Evolutionary conservation across 1,284 basidiomycete species (phyloP).

Genomic region (Pseudozyma sp.): DNA sequence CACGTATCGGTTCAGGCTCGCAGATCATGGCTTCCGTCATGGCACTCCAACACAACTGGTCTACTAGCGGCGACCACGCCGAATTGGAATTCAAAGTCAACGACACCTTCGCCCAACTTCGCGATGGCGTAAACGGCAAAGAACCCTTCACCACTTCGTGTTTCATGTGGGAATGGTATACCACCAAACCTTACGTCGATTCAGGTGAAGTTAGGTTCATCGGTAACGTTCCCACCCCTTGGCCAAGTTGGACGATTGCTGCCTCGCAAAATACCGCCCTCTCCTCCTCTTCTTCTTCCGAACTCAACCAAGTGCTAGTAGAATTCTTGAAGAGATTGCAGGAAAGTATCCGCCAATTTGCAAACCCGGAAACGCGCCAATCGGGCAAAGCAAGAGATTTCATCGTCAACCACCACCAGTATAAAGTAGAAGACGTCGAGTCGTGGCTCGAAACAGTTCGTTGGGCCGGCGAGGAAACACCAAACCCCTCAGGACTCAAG

Average conservation of each 20-base stretch:
- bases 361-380: conserved; percentile 42
- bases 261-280: conserved; percentile 49
- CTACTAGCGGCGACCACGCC: conserved; percentile 18
- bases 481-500: conserved; percentile 25
- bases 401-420: conserved; percentile 53
- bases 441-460: conserved; percentile 70
- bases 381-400: conserved; percentile 23
- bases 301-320: background rate
- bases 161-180: conserved; percentile 83
- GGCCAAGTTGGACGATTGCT: conserved; percentile 85
- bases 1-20: conserved; percentile 85
- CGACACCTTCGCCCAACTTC: conserved; percentile 74
- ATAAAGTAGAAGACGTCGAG: conserved; percentile 81
- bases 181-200: conserved; percentile 91
- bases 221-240: conserved; percentile 88
- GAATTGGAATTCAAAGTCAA: conserved; percentile 64
- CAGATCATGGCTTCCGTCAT: conserved; percentile 96
- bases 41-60: conserved; percentile 76
- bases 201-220: conserved; percentile 83
- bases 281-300: background rate
- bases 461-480: conserved; percentile 58
- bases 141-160: conserved; percentile 21
- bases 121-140: conserved; percentile 82
- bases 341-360: conserved; percentile 48
- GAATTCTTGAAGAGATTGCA: conserved; percentile 54